Base-by-base conservation (phyloP, 306 rosid species). In the Casuarina cunninghamiana region DNA sequence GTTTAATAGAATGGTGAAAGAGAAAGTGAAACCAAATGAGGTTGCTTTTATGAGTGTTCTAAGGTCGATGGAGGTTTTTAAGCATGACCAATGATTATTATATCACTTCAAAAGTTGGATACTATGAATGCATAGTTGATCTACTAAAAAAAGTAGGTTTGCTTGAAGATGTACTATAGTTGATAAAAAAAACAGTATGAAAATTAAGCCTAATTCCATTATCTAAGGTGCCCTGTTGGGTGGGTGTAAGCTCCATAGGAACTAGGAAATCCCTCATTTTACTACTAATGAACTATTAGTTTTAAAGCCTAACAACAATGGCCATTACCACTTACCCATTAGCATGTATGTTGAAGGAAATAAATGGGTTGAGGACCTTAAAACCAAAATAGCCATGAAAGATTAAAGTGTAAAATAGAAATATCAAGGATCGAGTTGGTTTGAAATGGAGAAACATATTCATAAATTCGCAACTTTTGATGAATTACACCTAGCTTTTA, bases 121-220 rank as follows among this genome's bases (percentile, higher is more conserved):
- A 94, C 88, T 88, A 90, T 43, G 98, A 96, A 53, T 94, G 97
- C 80, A 87, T 94, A 90, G 84, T 91, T 74, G 96, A 89, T 83
- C 84, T 94, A 69, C 80, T 90, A 82, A 91, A 93, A 85, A 91
- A 89, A 79, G 91, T 90, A 45, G 96, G 97, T 41, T 75, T 91
- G 61, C 89, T 94, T 60, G 87, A 83, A 26, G 93, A 94, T 41
- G 96, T 97, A 10, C 65, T 87, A 65, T 87, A 81, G 80, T 77
- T 91, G 71, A 87, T 94, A 46, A 83, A 75, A 77, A 83, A 86
- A 84, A 26, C 0, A 83, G 87, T 85, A 85, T 91, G 97, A 15
- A 72, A 57, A 43, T 68, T 69, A 80, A 83, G 76, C 87, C 94
- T 2, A 94, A 90, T 78, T 71, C 91, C 50, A 84, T 89, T 51